These are phyloP conservation scores for Aphelidium insulamus DNA, from an alignment of 371 early-diverging fungal species.

Conservation along the genomic window DNA sequence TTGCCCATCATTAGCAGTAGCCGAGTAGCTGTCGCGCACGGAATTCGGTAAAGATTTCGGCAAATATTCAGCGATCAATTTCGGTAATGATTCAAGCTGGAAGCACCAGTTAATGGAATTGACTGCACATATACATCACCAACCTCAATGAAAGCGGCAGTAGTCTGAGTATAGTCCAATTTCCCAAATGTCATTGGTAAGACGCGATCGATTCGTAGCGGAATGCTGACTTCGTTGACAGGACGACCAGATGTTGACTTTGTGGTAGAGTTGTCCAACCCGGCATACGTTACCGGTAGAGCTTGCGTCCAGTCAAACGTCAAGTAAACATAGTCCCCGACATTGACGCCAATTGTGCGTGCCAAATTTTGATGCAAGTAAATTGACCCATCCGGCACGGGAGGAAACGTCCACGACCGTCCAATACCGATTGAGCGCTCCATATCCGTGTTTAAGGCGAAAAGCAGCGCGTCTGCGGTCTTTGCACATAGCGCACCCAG, in stretches of 20 bases:
- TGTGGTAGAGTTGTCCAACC: background rate
- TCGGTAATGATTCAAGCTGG: too few species aligned
- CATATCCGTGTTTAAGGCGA: conserved; percentile 5
- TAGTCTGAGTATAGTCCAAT: conserved; percentile 3
- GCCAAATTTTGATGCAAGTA: conserved; percentile 3
- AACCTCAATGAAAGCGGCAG: background rate
- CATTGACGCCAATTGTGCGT: background rate
- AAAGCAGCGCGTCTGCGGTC: too few species aligned
- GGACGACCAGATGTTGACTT: background rate
- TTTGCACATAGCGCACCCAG: too few species aligned
- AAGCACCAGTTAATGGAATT: too few species aligned
- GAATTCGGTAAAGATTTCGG: too few species aligned
- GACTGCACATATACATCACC: too few species aligned
- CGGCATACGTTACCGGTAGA: background rate
- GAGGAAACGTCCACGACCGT: conserved; percentile 2
- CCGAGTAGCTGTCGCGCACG: too few species aligned
- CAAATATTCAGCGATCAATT: too few species aligned
- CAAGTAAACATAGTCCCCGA: conserved; percentile 3
- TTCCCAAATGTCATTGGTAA: conserved; percentile 2
- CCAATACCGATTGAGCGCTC: conserved; percentile 6
- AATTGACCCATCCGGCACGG: conserved; percentile 2
- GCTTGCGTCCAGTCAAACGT: background rate
- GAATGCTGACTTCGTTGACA: background rate
- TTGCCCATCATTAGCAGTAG: too few species aligned
- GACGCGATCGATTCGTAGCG: background rate